Evolutionary conservation across 2,329 filamentous ascomycete species (phyloP), one percentile per base, ranked within the genome.

Genomic region (Phyllosticta citriasiana): DNA sequence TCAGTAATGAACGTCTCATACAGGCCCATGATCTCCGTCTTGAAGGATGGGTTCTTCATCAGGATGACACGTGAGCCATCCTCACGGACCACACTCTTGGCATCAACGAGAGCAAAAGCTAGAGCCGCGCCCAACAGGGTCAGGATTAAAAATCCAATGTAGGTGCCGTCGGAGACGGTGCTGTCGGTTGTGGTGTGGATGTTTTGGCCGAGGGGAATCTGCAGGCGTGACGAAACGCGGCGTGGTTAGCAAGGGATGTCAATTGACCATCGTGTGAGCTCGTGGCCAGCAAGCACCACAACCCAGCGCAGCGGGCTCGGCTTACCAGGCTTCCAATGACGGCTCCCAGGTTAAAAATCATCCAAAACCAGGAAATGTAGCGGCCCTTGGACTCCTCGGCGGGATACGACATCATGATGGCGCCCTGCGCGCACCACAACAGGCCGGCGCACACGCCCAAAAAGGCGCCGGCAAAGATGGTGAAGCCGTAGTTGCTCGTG

Each of bases 351-450:
- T 96, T 96, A 81, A 96, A 97, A 69, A 97, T 95, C 73, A 91
- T 86, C 92, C 92, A 96, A 77, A 96, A 96, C 78, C 85, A 86
- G 63, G 88, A 88, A 72, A 96, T 96, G 73, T 91, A 96, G 63
- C 87, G 86, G 53, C 92, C 92, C 80, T 96, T 96, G 65, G 84
- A 83, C 35, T 84, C 74, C 76, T 96, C 92, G 22, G 83, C 79
- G 1, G 91, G 91, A 73, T 96, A 96, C 51, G 88, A 86, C 84
- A 96, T 93, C 87, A 93, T 92, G 70, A 93, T 89, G 63, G 88
- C 86, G 63, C 89, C 89, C 75, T 93, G 89, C 0, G 88, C 89
- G 35, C 87, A 87, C 89, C 89, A 94, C 47, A 94, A 79, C 50
- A 93, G 79, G 70, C 88, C 89, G 55, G 89, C 89, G 70, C 88